Conservation (phyloP, 768 basidiomycete genomes). For the Atractiella rhizophila region DNA sequence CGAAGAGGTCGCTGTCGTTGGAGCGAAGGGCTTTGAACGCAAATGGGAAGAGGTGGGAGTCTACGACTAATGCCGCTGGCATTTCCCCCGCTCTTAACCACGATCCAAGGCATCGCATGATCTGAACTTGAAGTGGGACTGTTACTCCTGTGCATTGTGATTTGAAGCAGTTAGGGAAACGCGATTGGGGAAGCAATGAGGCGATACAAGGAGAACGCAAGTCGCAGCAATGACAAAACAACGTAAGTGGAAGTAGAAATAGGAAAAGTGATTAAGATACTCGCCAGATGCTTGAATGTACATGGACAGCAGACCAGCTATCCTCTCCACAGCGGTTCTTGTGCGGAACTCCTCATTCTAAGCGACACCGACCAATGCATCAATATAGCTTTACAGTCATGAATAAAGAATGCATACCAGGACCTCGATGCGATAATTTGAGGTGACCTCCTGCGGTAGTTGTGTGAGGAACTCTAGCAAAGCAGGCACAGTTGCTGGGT, state of each 20-base stretch:
- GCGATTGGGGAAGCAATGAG: neutral
- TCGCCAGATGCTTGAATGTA: constrained; percentile 69
- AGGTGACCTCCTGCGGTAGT: constrained; percentile 63
- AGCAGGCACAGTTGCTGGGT: constrained; percentile 55
- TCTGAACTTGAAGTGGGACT: constrained; percentile 42
- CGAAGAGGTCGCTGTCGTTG: constrained; percentile 70
- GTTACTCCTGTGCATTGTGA: constrained; percentile 43
- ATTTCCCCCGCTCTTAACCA: constrained; percentile 82
- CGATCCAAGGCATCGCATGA: constrained; percentile 58
- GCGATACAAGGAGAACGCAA: constrained; percentile 1
- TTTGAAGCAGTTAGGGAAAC: neutral
- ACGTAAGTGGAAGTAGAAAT: neutral
- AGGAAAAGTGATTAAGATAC: constrained; percentile 16
- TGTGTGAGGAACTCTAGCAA: constrained; percentile 71
- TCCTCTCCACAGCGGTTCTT: constrained; percentile 35
- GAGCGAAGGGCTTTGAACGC: constrained; percentile 60
- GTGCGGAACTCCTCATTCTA: constrained; percentile 30
- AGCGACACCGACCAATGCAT: neutral
- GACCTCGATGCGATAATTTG: constrained; percentile 64
- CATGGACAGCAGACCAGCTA: constrained; percentile 55
- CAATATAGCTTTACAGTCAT: neutral
- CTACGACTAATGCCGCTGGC: constrained; percentile 33
- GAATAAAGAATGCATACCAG: constrained; percentile 33
- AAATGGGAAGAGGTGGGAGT: constrained; percentile 53
- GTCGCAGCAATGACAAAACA: no score